Evolutionary conservation across 345 rosid species (phyloP), one percentile per base, ranked within the genome.

Genomic region (Eutrema heterophyllum): DNA sequence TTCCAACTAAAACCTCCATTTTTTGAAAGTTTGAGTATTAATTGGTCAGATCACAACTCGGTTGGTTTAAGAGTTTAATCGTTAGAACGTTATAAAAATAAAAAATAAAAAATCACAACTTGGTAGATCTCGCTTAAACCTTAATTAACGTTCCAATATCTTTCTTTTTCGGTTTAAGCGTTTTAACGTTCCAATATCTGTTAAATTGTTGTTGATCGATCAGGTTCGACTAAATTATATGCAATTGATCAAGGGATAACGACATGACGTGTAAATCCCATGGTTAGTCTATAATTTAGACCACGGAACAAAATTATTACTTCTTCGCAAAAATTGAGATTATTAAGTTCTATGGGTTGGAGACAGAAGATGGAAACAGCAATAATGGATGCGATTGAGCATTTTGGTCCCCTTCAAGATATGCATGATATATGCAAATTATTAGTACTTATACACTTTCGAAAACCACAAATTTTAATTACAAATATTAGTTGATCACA

Each of bases 371-470:
- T 66, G 72, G 43, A 73, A 73, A 65, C 72, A 65, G 1, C 59
- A 73, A 64, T 64, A 15, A 27, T 65, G 59, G 59, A 73, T 65
- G 41, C 33, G 33, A 55, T 36, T 5, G 66, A 65, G 57, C 58
- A 55, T 26, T 64, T 73, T 73, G 71, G 71, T 56, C 66, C 66
- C 77, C 57, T 54, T 64, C 38, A 73, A 63, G 65, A 65, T 41
- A 38, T 50, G 50, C 58, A 65, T 33, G 62, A 44, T 64, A 7
- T 63, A 14, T 72, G 38, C 3, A 62, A 51, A 52, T 30, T 21
- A 51, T 50, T 35, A 57, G n/a, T 35, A 69, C 21, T 57, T 58
- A 10, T 9, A 61, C 68, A 41, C 26, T 39, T 60, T 48, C 4
- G 13, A 5, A 72, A 53, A 7, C 5, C 14, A 33, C 48, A 30